Evolutionary conservation across 225 moss, liverwort and hornwort species (phyloP), one percentile per base, ranked within the genome.

Genomic region (Anthoceros angustus): DNA sequence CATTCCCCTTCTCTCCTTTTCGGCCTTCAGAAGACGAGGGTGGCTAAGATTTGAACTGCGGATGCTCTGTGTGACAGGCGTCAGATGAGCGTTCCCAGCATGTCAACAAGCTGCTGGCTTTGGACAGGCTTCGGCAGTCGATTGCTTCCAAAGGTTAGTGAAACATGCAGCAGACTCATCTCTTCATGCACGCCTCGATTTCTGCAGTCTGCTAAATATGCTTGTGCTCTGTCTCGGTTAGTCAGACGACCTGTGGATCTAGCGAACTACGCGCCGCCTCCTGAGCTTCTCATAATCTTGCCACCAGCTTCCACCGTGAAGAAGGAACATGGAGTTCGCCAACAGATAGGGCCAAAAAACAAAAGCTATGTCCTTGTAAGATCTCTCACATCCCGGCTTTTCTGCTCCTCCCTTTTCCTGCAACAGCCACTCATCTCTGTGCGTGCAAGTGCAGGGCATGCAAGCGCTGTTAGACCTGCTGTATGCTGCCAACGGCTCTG

Each of bases 81-180:
- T 75, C 84, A 67, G 94, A 95, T 66, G 94, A 95, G 68, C 86
- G 94, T 43, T 95, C 94, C 48, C 94, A 95, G 70, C 88, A 90
- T 42, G 82, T 83, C 70, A 95, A 95, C 70, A 86, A 90, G 61
- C 73, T 69, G 12, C 77, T 83, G 32, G 91, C 91, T 66, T 82
- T 88, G 75, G 83, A 72, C 65, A 81, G 94, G 63, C 69, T 95
- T 77, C 84, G 94, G 75, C 86, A 90, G 78, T 73, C 74, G 74
- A 85, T 95, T 64, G 94, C 91, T 63, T 60, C 82, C 16, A 84
- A 86, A 86, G 87, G 92, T 92, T 23, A 20, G 55, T 55, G 7
- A 7, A 7, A 7, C 55, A 77, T 41, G 42, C 16, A 39, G 32
- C 32, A 32, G 4, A 32, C 32, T 32, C 32, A 32, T 32, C 32